These are phyloP conservation scores for Amaranthus cruentus DNA, from an alignment of 148 eudicot genomes.

Conservation along the genomic window DNA sequence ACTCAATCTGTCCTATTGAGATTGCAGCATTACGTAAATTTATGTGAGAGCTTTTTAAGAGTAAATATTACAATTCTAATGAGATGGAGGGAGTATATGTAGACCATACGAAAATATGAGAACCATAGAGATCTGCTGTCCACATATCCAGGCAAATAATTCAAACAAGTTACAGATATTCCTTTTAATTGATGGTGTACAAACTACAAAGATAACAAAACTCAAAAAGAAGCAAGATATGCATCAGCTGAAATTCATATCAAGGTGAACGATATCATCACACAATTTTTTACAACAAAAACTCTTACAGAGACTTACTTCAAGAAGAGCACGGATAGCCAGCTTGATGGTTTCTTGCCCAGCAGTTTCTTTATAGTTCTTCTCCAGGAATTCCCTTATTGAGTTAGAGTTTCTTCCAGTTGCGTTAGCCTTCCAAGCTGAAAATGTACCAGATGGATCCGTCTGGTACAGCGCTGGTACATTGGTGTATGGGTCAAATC, in stretches of 20 bases:
- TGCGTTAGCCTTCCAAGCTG: conserved; percentile 99
- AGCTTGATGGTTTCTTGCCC: conserved; percentile 91
- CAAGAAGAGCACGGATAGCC: conserved; percentile 92
- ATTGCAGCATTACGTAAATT: too few relatives aligned
- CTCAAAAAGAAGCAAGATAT: background rate
- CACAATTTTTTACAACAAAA: background rate
- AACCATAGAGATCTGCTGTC: too few relatives aligned
- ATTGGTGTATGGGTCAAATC: conserved; percentile 83
- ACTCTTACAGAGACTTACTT: conserved; percentile 38
- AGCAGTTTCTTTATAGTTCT: conserved; percentile 92
- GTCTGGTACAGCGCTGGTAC: conserved; percentile 92
- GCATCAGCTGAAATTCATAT: conserved; percentile 1
- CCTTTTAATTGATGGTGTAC: background rate
- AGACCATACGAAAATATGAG: too few relatives aligned
- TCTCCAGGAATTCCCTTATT: conserved; percentile 82
- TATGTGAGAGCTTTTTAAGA: too few relatives aligned
- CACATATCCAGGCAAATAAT: background rate
- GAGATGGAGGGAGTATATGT: too few relatives aligned
- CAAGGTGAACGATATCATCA: background rate
- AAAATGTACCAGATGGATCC: conserved; percentile 98
- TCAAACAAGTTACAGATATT: background rate
- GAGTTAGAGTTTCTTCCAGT: conserved; percentile 99
- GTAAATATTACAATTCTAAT: too few relatives aligned
- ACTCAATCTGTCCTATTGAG: too few relatives aligned
- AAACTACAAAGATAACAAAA: background rate